A percentile compares a stretch with the other conserved stretches of the same genome.
phyloP scores from a whole-genome alignment of 176 grass and related monocot species.

The Bromus sterilis region DNA sequence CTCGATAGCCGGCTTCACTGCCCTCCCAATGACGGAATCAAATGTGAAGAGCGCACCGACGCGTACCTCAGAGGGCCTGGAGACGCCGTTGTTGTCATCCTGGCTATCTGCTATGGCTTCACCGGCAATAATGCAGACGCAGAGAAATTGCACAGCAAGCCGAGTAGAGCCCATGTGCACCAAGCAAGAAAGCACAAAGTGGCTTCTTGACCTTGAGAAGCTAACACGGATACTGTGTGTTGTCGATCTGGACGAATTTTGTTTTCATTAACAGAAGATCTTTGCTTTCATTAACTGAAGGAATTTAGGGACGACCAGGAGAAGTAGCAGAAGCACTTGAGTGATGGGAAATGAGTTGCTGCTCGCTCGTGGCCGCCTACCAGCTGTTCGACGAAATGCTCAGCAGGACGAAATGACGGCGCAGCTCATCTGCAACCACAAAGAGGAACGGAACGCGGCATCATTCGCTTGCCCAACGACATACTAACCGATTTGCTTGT shows the following conservation, averaged over 20 bases:
- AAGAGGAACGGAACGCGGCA: background rate
- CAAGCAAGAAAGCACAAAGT: background rate
- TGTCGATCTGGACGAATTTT: background rate
- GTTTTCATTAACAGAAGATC: background rate
- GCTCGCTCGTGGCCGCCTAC: background rate
- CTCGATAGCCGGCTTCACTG: slow-evolving; percentile 50
- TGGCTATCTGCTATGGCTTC: slow-evolving; percentile 11
- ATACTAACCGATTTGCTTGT: background rate
- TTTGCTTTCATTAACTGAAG: background rate
- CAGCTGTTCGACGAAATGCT: slow-evolving; percentile 32
- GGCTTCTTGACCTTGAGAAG: background rate
- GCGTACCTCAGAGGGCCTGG: slow-evolving; percentile 36
- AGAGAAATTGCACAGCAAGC: slow-evolving; percentile 14
- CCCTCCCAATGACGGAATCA: slow-evolving; percentile 50
- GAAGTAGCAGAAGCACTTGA: background rate
- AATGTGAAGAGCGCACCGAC: slow-evolving; percentile 66
- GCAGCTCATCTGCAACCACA: background rate
- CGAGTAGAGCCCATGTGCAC: slow-evolving; percentile 27
- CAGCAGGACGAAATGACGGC: background rate
- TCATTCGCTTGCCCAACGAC: background rate
- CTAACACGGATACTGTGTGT: background rate
- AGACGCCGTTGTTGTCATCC: background rate
- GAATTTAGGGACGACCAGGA: no score
- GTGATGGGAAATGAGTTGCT: background rate
- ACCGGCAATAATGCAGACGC: slow-evolving; percentile 5